Base-by-base conservation (phyloP, 164 flowering plant species). In the Vitis labrusca region DNA sequence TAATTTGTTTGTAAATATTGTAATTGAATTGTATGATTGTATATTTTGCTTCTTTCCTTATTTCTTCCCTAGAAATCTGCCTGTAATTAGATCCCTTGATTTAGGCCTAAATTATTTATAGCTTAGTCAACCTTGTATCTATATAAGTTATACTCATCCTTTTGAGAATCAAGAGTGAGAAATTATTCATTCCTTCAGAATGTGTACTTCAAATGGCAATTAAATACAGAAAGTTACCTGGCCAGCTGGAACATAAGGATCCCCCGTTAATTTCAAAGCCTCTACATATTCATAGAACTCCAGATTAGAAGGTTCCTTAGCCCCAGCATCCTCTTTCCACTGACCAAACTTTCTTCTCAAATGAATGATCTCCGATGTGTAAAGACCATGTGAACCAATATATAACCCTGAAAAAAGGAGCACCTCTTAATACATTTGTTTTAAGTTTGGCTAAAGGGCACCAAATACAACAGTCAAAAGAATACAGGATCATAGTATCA, bases 281-380 rank as follows among this genome's bases (percentile, higher is more conserved):
- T 95, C 99, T 59, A 95, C 98, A 79, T 95, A 95, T 78, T 95
- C 99, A 80, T 93, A 95, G 77, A 95, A 91, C 75, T 93, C 95
- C 56, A 91, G 79, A 80, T 79, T 75, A 16, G 84, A 68, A 55
- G 81, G 71, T 69, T 85, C 81, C 71, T 79, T 71, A 44, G 61
- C 71, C 49, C 66, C 77, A 50, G 76, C 79, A 74, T 88, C 92
- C 63, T 88, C 94, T 78, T 87, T 78, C 97, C 98, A 95, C 69
- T 90, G 91, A 67, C 99, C 99, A 83, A 82, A 83, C 79, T 80
- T 89, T 69, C 91, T 88, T 62, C 75, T 87, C 71, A 95, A 70
- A 65, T 93, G 90, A 74, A 95, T 91, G 70, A 95, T 91, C 83
- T 91, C 99, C 14, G 98, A 91, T 53, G 86, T 78, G 83, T 86